Evolutionary conservation across 2,329 filamentous ascomycete genomes (phyloP), one percentile per base, ranked within the genome.

Genomic region (Ascosphaera apis): DNA sequence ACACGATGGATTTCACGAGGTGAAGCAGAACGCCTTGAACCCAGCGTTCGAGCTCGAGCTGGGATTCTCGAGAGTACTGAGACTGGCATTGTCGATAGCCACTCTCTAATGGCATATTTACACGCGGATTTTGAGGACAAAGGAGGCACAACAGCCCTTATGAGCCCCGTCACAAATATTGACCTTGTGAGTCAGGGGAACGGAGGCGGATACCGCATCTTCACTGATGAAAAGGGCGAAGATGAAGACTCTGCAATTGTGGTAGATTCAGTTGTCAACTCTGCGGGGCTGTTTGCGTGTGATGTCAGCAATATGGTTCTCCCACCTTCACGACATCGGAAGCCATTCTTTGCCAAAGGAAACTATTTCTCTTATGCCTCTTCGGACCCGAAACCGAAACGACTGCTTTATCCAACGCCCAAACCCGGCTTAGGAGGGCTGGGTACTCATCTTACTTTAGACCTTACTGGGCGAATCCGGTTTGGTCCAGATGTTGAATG

Each of bases 401-500:
- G 77, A 0, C 69, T 98, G 15, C 64, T 98, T 35, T 98, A 95
- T 50, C 88, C 88, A 0, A 83, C 78, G 0, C 83, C 86, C 0
- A 63, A 78, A 6, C 77, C 83, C 0, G 84, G 84, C 2, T 69
- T 75, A 15, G 84, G 72, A 36, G 86, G 88, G 0, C 86, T 98
- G 0, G 88, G 88, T 34, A 95, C 88, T 0, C 88, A 98, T 54
- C 62, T 98, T 13, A 98, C 88, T 1, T 67, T 95, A 39, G 88
- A 98, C 53, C 66, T 95, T 57, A 67, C 63, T 0, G 84, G 86
- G 0, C 70, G 80, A 1, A 66, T 95, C 31, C 76, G 82, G 27
- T 98, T 98, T 53, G 88, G 88, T 0, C 88, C 88, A 0, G 88
- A 98, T 50, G 78, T 93, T 11, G 82, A 95, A 53, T 95, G 88